Evolutionary conservation across 495 filamentous ascomycete species (phyloP), one percentile per base, ranked within the genome.

Genomic region (Xylaria grammica): DNA sequence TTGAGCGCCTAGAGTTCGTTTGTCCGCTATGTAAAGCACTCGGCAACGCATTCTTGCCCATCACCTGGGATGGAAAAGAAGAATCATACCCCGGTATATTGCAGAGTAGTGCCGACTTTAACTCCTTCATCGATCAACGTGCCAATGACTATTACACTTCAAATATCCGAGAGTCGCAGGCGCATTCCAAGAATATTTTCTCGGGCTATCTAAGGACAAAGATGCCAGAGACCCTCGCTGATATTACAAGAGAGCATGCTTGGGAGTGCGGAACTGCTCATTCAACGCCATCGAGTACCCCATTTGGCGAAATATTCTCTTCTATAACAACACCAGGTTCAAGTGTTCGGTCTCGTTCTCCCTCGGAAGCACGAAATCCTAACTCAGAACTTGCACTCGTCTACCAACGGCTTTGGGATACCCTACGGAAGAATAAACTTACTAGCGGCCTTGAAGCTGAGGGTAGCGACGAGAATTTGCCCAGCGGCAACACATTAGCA

Each of bases 11-110:
- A 46, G 95, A 99, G 65, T 99, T 98, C 69, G 90, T 97, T 27
- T 99, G 95, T 67, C 95, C 95, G n/a, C 83, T 99, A 13, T 99
- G 95, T 80, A 99, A 98, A 76, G 96, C 96, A 1, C 84, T 98
- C 8, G 95, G 96, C 2, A 99, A 99, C 71, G 85, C 91, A 8
- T 98, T 99, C 79, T 77, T 99, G 32, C 96, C 96, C 1, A 93
- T 98, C 52, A 90, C 95, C 34, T 99, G 96, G 96, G 93, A 92
- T 68, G 90, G 89, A 24, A 92, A 97, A 72, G 90, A 94, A 65
- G 91, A 95, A 70, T 82, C 85, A 1, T 90, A 91, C 67, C 89
- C 91, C 0, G 90, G 89, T 3, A 81, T 86, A 5, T 66, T 97
- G 51, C 81, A 85, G 29, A 71, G 86, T 1, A 70, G 84, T 5